Conservation (phyloP, 1,139 yeast species). For the Blastobotrys illinoisensis region DNA sequence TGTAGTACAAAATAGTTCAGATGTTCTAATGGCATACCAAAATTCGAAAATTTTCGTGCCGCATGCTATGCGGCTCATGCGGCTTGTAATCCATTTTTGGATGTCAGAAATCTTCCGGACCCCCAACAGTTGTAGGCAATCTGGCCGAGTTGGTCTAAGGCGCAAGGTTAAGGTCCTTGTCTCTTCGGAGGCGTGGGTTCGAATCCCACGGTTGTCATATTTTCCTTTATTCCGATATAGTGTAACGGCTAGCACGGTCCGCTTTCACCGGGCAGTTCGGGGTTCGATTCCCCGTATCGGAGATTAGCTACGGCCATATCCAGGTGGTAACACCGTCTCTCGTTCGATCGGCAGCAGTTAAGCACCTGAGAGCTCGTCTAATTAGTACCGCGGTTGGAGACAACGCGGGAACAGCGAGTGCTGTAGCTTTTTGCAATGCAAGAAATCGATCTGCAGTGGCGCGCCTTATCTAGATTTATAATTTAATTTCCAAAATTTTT, state of each 20-base stretch:
- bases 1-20: no score
- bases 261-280: conserved; percentile 80
- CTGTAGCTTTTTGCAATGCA: neutral
- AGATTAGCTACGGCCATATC: conserved; percentile 25
- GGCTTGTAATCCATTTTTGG: no score
- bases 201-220: conserved; percentile 28
- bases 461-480: no score
- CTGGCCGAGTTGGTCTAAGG: conserved; percentile 30
- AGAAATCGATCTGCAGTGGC: no score
- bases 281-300: conserved; percentile 83
- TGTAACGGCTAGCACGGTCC: conserved; percentile 81
- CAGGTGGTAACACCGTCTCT: neutral
- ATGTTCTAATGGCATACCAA: no score
- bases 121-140: conserved; percentile 14
- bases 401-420: neutral
- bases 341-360: neutral
- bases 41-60: no score
- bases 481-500: no score
- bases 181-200: conserved; percentile 30
- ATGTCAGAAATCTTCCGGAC: no score
- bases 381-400: neutral
- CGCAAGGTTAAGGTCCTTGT: conserved; percentile 27
- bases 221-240: conserved; percentile 50
- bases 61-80: no score
- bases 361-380: neutral